Percentiles rank a stretch among this genome's conserved stretches.
phyloP scores from a whole-genome alignment of 805 yeast genomes.

The Schizosaccharomyces octosporus region DNA sequence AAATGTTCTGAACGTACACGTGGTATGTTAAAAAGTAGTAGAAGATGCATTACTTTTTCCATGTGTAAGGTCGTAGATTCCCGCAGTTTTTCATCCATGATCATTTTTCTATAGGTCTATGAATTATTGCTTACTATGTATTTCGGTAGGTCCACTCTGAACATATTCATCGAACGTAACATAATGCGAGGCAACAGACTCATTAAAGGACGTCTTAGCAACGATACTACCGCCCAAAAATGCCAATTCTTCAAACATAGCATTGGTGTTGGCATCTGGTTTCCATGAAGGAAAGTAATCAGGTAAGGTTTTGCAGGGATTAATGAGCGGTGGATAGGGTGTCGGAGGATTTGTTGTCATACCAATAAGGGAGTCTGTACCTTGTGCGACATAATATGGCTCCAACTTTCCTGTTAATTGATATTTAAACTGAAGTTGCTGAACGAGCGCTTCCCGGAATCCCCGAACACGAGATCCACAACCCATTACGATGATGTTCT shows the following conservation, averaged over 20 bases:
- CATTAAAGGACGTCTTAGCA: neutral
- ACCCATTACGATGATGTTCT: neutral
- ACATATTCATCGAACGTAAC: conserved; percentile 1
- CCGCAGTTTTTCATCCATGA: too few relatives aligned
- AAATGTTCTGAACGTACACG: too few relatives aligned
- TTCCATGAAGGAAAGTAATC: conserved; percentile 1
- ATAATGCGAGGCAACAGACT: neutral
- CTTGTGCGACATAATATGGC: neutral
- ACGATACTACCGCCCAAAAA: conserved; percentile 1
- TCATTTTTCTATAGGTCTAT: too few relatives aligned
- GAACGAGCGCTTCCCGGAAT: neutral
- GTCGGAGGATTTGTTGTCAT: neutral
- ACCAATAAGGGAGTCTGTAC: neutral
- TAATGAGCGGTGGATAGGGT: neutral
- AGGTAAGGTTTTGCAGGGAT: neutral
- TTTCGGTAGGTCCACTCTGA: neutral
- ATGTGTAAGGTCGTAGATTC: too few relatives aligned
- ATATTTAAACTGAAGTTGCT: neutral
- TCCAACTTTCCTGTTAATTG: neutral
- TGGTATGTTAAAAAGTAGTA: too few relatives aligned
- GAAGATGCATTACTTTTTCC: too few relatives aligned
- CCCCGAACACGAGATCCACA: conserved; percentile 1
- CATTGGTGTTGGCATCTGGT: neutral
- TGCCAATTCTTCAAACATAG: neutral
- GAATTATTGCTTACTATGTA: neutral